Conservation (phyloP, 1,139 yeast genomes). For the Pichia sp. region DNA sequence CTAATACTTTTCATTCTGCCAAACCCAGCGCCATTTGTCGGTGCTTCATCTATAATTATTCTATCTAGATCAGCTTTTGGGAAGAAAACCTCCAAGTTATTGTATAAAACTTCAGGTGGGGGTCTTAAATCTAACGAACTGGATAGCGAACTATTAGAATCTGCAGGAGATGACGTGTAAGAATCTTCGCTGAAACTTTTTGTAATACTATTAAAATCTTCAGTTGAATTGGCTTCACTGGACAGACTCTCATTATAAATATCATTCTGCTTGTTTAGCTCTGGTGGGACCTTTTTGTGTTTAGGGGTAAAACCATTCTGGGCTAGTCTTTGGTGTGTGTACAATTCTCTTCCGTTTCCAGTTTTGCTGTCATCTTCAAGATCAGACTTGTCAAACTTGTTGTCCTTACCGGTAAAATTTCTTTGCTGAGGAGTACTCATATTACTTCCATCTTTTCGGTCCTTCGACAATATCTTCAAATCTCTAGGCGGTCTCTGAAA, state of each 20-base stretch:
- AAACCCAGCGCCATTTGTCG: conserved; percentile 19
- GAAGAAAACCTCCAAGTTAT: conserved; percentile 85
- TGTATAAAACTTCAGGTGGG: conserved; percentile 88
- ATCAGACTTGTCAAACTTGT: background rate
- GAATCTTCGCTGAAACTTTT: background rate
- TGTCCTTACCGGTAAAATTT: background rate
- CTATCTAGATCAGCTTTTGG: conserved; percentile 91
- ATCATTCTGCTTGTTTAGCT: background rate
- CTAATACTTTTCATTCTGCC: conserved; percentile 81
- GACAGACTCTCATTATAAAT: background rate
- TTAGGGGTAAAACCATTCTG: background rate
- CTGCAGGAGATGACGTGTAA: background rate
- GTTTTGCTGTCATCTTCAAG: background rate
- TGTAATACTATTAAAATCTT: background rate
- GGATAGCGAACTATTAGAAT: conserved; percentile 4
- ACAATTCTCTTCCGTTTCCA: background rate
- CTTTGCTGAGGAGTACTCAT: background rate
- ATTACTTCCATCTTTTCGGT: background rate
- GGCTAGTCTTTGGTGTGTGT: background rate
- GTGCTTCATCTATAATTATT: conserved; percentile 73
- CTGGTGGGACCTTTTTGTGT: background rate
- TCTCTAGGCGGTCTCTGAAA: conserved; percentile 2
- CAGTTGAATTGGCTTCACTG: background rate
- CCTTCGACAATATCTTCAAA: background rate
- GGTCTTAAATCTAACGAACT: conserved; percentile 67